phyloP scores from a whole-genome alignment of 176 grass and related monocot genomes.

The Canna indica region DNA sequence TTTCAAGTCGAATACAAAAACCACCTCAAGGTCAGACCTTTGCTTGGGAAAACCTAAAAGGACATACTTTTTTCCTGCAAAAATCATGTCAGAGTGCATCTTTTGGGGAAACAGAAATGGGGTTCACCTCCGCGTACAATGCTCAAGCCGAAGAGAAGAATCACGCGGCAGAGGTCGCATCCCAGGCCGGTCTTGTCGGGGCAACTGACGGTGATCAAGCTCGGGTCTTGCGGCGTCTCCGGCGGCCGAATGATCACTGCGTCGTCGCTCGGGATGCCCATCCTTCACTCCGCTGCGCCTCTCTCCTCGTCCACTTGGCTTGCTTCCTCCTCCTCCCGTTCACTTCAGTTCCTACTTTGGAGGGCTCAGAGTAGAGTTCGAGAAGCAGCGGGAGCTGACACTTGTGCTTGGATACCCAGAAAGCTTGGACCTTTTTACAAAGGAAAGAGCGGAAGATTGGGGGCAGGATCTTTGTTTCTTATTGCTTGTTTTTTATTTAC shows the following conservation, averaged over 20 bases:
- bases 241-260: constrained; percentile 53
- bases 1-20: background rate
- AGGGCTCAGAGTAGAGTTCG: too few relatives aligned
- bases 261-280: constrained; percentile 69
- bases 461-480: too few relatives aligned
- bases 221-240: constrained; percentile 42
- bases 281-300: background rate
- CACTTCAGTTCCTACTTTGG: too few relatives aligned
- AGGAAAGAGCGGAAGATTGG: too few relatives aligned
- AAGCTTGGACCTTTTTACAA: too few relatives aligned
- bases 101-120: background rate
- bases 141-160: constrained; percentile 87
- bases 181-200: constrained; percentile 86
- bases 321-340: background rate
- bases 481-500: too few relatives aligned
- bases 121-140: constrained; percentile 60
- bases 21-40: background rate
- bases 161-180: constrained; percentile 72
- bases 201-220: constrained; percentile 61
- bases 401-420: too few relatives aligned
- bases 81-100: background rate
- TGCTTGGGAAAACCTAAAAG: background rate
- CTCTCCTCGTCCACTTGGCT: background rate
- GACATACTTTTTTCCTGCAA: background rate
- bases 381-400: too few relatives aligned